Conservation (phyloP, 176 grass and related monocot species). For the Tillandsia fasciculata region DNA sequence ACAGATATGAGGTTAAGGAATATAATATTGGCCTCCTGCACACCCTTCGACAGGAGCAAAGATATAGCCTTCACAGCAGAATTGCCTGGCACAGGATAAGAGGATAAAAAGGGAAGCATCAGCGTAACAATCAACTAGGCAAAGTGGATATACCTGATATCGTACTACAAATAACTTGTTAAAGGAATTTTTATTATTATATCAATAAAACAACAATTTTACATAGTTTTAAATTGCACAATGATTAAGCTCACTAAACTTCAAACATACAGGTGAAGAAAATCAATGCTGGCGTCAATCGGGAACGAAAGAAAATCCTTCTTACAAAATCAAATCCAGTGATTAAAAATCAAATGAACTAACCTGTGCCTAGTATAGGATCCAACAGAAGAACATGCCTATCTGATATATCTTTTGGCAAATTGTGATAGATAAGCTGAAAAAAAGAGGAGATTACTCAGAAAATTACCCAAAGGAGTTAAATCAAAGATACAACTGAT, state of each 20-base stretch:
- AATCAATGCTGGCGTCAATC: neutral
- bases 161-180: neutral
- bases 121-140: neutral
- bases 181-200: too few relatives aligned
- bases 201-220: too few relatives aligned
- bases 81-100: slow-evolving; percentile 51
- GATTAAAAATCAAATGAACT: slow-evolving; percentile 18
- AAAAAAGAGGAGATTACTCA: slow-evolving; percentile 29
- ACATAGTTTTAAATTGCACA: too few relatives aligned
- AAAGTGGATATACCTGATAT: neutral
- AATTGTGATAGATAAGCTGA: slow-evolving; percentile 94
- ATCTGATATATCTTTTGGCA: slow-evolving; percentile 81
- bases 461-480: slow-evolving; percentile 14
- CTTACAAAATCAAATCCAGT: neutral
- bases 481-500: slow-evolving; percentile 19
- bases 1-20: slow-evolving; percentile 95
- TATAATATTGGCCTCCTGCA: slow-evolving; percentile 83
- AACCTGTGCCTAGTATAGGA: slow-evolving; percentile 97
- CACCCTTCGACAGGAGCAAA: slow-evolving; percentile 71
- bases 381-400: slow-evolving; percentile 92
- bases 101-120: slow-evolving; percentile 3
- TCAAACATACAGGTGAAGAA: neutral
- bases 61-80: slow-evolving; percentile 87
- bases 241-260: too few relatives aligned
- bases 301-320: neutral